Evolutionary conservation across 2,329 filamentous ascomycete species (phyloP), one percentile per base, ranked within the genome.

Genomic region (Diaporthe longicolla): DNA sequence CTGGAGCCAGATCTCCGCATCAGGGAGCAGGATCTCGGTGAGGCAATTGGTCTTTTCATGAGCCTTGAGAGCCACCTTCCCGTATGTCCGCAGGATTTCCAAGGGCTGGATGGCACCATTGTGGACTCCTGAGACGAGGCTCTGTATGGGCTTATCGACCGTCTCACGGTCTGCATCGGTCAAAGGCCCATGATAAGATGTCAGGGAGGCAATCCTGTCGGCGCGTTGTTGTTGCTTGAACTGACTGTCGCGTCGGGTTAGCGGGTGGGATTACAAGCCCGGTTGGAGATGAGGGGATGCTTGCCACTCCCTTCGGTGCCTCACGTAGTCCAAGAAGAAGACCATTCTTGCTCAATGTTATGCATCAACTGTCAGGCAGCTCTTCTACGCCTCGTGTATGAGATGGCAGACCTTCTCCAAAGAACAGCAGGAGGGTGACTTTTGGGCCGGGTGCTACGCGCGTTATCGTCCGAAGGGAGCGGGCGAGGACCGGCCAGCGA

Each of bases 11-110:
- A 86, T 83, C 83, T 97, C 94, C 0, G 95, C 94, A 72, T 93
- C 92, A 0, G 90, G 87, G 50, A 98, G 89, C 85, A 98, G 90
- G 72, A 98, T 86, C 83, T 98, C 95, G 0, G 96, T 98, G 17
- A 97, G 84, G 80, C 94, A 97, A 82, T 98, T 98, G 2, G 95
- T 98, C 83, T 93, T 93, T 76, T 92, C 89, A 48, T 98, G 96
- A 1, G 95, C 95, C 79, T 92, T 93, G 70, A 97, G 82, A 0
- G 95, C 93, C 26, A 96, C 92, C 83, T 97, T 98, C 79, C 93
- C 93, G 81, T 98, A 98, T 15, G 95, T 91, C 74, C 88, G 91
- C n/a, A 98, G 90, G 61, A 98, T 89, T 75, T 95, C 91, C 32
- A 92, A 81, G 0, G 95, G 92, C 17, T 89, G 87, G 65, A 91